Evolutionary conservation across 2,329 filamentous ascomycete genomes (phyloP), one percentile per base, ranked within the genome.

Genomic region (Claviceps sp.): DNA sequence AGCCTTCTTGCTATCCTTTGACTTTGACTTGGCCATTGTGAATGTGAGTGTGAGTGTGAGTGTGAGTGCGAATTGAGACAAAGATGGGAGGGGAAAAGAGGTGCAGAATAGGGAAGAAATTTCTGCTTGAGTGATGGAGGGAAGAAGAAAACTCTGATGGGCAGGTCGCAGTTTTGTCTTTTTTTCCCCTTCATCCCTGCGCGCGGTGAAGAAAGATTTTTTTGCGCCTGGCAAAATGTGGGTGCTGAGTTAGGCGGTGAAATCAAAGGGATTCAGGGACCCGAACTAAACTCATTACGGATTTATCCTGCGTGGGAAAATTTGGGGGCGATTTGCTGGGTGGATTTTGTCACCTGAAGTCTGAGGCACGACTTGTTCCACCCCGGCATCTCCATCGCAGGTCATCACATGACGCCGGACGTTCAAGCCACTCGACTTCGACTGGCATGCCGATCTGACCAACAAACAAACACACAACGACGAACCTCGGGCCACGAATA

Each of bases 1-100:
- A 59, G 69, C 73, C 66, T 75, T 65, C 66, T 71, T 78, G 67
- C 73, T 64, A 53, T 68, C 65, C 67, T 70, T 72, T 65, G 82
- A 76, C 73, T 85, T 85, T 52, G 74, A 70, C 71, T 85, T 85
- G 68, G 74, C 80, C 82, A 85, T 85, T 68, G 60, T 46, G 17
- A 43, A 22, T 19, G 1, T 37, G 16, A 17, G 16, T 47, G 17
- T 14, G 40, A 13, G 16, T 26, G 1, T 37, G 16, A 17, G 22
- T 47, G 17, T 11, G 40, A 13, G 16, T 40, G 22, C 5, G 17
- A 14, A 47, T n/a, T 37, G 16, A 7, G 30, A 16, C 17, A 3
- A 8, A 41, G 46, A 38, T 22, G 4, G 37, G 40, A 19, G 26
- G 24, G 22, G 4, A 14, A 19, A 13, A 11, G 16, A 14, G 30